Percentiles rank a stretch among this genome's conserved stretches.
Conservation (phyloP, 495 filamentous ascomycete genomes). For the Delitschia confertaspora region DNA sequence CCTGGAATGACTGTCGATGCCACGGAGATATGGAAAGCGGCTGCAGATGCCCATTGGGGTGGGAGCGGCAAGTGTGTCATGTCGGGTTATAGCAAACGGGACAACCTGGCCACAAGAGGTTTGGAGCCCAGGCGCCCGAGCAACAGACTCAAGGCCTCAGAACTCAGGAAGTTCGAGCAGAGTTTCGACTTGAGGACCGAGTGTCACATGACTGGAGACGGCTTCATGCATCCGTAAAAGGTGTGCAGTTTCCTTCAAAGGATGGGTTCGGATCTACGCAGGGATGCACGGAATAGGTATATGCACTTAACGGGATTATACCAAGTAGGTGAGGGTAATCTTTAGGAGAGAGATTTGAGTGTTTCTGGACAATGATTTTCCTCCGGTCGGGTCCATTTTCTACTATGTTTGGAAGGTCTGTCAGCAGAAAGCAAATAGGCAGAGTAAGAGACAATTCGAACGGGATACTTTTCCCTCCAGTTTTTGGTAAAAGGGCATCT, state of each 20-base stretch:
- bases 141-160: constrained; percentile 1
- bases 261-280: neutral
- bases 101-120: constrained; percentile 10
- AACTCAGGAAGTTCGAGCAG: constrained; percentile 3
- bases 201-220: constrained; percentile 8
- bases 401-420: too few relatives aligned
- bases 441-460: too few relatives aligned
- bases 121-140: constrained; percentile 4
- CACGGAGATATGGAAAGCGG: constrained; percentile 30
- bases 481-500: too few relatives aligned
- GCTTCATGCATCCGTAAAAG: constrained; percentile 23
- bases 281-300: neutral
- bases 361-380: too few relatives aligned
- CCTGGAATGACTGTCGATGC: constrained; percentile 29
- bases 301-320: neutral
- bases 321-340: neutral
- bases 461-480: too few relatives aligned
- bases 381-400: too few relatives aligned
- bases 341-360: too few relatives aligned
- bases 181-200: constrained; percentile 23
- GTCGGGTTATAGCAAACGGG: constrained; percentile 2
- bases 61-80: constrained; percentile 19
- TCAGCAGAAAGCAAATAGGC: too few relatives aligned
- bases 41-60: constrained; percentile 28
- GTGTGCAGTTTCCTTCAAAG: neutral